Conservation (phyloP, 2,329 filamentous ascomycete species). For the Talaromyces piceae region DNA sequence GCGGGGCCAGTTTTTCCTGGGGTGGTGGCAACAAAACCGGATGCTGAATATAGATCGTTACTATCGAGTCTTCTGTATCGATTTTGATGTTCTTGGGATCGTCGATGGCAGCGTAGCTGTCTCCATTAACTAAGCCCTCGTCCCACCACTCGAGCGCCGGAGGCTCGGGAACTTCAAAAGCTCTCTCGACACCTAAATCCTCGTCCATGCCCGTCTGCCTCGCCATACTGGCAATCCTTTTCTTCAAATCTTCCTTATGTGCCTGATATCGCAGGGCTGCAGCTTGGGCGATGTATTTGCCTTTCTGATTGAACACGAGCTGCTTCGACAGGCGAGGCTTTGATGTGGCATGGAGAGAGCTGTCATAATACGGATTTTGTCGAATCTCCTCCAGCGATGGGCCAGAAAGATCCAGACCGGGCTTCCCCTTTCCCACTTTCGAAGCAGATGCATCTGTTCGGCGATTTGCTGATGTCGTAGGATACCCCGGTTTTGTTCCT, state of each 20-base stretch:
- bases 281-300: slow-evolving; percentile 94
- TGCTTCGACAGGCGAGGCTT: slow-evolving; percentile 66
- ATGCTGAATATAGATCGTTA: slow-evolving; percentile 88
- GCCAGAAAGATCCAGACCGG: slow-evolving; percentile 50
- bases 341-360: slow-evolving; percentile 52
- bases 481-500: slow-evolving; percentile 42
- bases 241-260: slow-evolving; percentile 89
- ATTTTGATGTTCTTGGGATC: slow-evolving; percentile 63
- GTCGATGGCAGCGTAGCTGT: slow-evolving; percentile 65
- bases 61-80: slow-evolving; percentile 69
- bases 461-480: slow-evolving; percentile 49
- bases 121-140: slow-evolving; percentile 70
- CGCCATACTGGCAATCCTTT: slow-evolving; percentile 77
- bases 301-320: slow-evolving; percentile 86
- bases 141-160: slow-evolving; percentile 98
- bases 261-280: slow-evolving; percentile 82
- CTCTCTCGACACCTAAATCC: slow-evolving; percentile 79
- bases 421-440: slow-evolving; percentile 36
- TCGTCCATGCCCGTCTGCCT: slow-evolving; percentile 92
- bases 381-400: slow-evolving; percentile 52
- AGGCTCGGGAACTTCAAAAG: slow-evolving; percentile 74
- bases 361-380: slow-evolving; percentile 78
- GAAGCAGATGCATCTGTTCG: slow-evolving; percentile 38
- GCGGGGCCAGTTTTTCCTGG: slow-evolving; percentile 73
- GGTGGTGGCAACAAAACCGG: slow-evolving; percentile 85